Conservation (phyloP, 2,329 filamentous ascomycete genomes). For the Teratosphaeria zuluensis region DNA sequence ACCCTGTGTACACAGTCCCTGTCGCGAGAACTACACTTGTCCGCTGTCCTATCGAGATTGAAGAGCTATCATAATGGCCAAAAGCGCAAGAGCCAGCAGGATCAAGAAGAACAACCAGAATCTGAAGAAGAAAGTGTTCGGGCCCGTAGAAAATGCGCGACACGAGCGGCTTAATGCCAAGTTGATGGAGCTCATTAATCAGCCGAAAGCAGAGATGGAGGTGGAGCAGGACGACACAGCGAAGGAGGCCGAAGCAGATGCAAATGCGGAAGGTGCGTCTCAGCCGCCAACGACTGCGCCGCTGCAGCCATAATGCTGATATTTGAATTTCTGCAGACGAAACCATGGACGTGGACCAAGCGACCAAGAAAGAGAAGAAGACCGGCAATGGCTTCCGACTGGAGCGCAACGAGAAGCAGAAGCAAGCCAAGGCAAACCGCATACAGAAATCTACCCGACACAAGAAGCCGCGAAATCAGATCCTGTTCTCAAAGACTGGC, state of each 20-base stretch:
- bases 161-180: slow-evolving; percentile 78
- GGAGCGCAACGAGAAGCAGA: slow-evolving; percentile 5
- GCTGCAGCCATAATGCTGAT: neutral
- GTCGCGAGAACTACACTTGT: too few species aligned
- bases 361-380: neutral
- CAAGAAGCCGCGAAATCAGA: slow-evolving; percentile 6
- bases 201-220: slow-evolving; percentile 52
- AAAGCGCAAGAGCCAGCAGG: slow-evolving; percentile 68
- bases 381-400: slow-evolving; percentile 1
- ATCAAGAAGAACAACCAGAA: slow-evolving; percentile 75
- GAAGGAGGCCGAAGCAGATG: slow-evolving; percentile 10
- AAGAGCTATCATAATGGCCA: slow-evolving; percentile 58
- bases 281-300: neutral
- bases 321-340: neutral
- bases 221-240: slow-evolving; percentile 4
- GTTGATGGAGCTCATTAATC: slow-evolving; percentile 67
- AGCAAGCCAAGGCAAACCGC: slow-evolving; percentile 3
- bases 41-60: too few species aligned
- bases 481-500: slow-evolving; percentile 9
- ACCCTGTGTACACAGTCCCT: neutral
- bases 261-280: slow-evolving; percentile 3
- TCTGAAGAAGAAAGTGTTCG: slow-evolving; percentile 74
- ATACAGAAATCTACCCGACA: slow-evolving; percentile 8
- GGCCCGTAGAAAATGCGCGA: slow-evolving; percentile 68
- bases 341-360: slow-evolving; percentile 6